Evolutionary conservation across 31 red algal species (phyloP), one percentile per base, ranked within the genome.

Genomic region (Asparagopsis taxiformis): DNA sequence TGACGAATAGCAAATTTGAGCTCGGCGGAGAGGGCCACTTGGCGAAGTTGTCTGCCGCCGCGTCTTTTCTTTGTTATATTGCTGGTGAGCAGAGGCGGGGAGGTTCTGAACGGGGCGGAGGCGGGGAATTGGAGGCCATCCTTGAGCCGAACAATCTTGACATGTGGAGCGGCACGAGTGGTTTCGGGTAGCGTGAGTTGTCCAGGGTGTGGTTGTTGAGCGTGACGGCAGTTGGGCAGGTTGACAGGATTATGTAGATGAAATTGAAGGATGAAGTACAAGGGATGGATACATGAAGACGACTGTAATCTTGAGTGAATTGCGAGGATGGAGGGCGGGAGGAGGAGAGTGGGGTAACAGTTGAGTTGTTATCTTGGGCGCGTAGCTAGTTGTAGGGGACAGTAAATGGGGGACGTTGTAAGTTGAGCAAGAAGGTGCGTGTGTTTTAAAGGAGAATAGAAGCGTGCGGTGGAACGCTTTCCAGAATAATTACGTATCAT

Each of bases 61-160:
- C 68, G 3, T 25, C 49, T 72, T 48, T 72, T 72, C 35, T 72
- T 72, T 3, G 21, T 48, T 10, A 72, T 72, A 48, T 53, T 72
- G 51, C 68, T 72, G 35, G 20, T 54, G 68, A 72, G 68, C n/a
- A 48, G 50, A n/a, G n/a, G n/a, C n/a, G n/a, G 4, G 6, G 68
- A 25, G 68, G 44, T 19, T 33, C 46, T 23, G 46, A 15, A 19
- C 55, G 46, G 21, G 68, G 25, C 3, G 46, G 68, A 8, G 68
- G 68, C 68, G 68, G 68, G 15, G 68, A 55, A 32, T 72, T 72
- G 0, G 68, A 52, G 68, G 68, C 68, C 68, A 72, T 72, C 21
- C 63, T 67, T 55, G 68, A 20, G 43, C 22, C 68, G 68, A 55
- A 53, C 49, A 72, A 34, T 21, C 43, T 72, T 43, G 68, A 72